These are phyloP conservation scores for Colletotrichum lindemuthianum DNA, from an alignment of 2,329 filamentous ascomycete genomes.

Conservation along the genomic window DNA sequence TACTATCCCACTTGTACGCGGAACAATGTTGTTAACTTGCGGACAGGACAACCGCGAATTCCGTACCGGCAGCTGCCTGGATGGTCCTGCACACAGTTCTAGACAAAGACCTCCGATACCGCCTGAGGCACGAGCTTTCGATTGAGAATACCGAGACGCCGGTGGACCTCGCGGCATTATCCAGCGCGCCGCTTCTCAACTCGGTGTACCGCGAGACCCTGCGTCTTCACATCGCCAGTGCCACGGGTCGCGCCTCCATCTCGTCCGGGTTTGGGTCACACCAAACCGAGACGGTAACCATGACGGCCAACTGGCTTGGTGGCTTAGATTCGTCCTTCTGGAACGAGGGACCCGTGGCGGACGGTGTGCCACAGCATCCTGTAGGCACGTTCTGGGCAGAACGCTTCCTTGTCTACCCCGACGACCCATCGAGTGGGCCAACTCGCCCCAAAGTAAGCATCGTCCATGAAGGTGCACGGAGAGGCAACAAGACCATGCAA, in stretches of 20 bases:
- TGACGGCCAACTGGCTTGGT: constrained; percentile 28
- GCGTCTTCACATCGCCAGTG: constrained; percentile 18
- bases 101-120: neutral
- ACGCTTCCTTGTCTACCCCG: constrained; percentile 35
- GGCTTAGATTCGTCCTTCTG: constrained; percentile 19
- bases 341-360: neutral
- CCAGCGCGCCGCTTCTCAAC: constrained; percentile 18
- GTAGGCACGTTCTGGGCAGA: constrained; percentile 36
- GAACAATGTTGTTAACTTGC: neutral
- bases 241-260: constrained; percentile 9
- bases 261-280: neutral
- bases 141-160: neutral
- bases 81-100: constrained; percentile 22
- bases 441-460: neutral
- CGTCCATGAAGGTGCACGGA: too few relatives aligned
- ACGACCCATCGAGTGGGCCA: constrained; percentile 35
- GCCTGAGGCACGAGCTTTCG: constrained; percentile 15
- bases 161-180: neutral
- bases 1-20: neutral
- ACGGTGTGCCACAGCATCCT: constrained; percentile 11
- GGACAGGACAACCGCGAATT: constrained; percentile 23
- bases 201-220: constrained; percentile 28
- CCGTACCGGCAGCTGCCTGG: constrained; percentile 23
- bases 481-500: too few relatives aligned
- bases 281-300: neutral